Base-by-base conservation (phyloP, 2,329 filamentous ascomycete genomes). In the Fusarium sarcochroum region DNA sequence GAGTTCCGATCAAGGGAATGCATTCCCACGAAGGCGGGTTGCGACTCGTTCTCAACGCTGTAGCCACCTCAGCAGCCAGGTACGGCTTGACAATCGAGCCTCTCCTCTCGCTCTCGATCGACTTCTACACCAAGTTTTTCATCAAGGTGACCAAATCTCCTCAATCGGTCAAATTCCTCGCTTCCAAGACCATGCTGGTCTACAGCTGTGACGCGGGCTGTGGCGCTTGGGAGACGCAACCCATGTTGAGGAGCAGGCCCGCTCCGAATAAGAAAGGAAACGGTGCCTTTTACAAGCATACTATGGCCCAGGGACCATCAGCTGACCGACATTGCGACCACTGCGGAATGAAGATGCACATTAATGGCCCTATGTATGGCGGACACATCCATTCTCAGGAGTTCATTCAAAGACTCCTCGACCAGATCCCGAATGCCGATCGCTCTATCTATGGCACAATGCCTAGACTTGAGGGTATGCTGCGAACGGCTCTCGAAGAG, bases 311-410 rank as follows among this genome's bases (percentile, higher is more conserved):
- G 74, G 94, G 86, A 1, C 93, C 94, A 2, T 86, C 87, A 1
- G 82, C 87, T 6, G 86, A 89, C 58, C 84, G 86, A 17, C 81
- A 85, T 38, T 99, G 96, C 78, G 86, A 89, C 62, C 93, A 98
- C 77, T 99, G 96, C 76, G 92, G 91, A 10, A 89, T 87, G 75
- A 95, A 91, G 76, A 97, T 91, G 80, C 96, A 98, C 78, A 79
- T 98, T 15, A 91, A 90, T 6, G 96, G 96, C 3, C 96, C 96
- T 1, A 98, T 99, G 95, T 99, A 94, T 82, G 94, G 89, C 34
- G 96, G 96, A 1, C 92, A 91, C 20, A 83, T 99, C 10, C 96
- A 99, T 79, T 94, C 94, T 44, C 86, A 89, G 8, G 87, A 89
- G 3, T 99, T 98, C 75, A 89, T 99, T 64, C 87, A 92, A 74